Conservation (phyloP, 1,284 basidiomycete genomes). For the Cryptococcus maquisensis region DNA sequence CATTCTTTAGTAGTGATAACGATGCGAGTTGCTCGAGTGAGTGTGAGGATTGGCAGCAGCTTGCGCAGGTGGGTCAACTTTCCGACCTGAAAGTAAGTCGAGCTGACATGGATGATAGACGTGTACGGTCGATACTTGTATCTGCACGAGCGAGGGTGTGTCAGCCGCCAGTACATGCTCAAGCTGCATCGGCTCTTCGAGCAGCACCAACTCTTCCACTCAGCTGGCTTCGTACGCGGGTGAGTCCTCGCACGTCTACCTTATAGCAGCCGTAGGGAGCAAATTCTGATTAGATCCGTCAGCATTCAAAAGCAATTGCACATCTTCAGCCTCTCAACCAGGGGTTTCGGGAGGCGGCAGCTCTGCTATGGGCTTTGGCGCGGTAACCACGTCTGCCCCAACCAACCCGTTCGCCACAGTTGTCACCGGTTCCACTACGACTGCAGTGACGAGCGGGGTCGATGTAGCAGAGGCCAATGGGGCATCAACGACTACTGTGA, state of each 20-base stretch:
- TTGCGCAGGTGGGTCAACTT: constrained; percentile 14
- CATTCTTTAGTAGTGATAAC: constrained; percentile 1
- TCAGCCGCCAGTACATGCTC: constrained; percentile 15
- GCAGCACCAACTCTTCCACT: constrained; percentile 2
- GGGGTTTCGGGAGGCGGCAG: background rate
- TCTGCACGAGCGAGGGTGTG: constrained; percentile 19
- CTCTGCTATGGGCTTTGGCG: background rate
- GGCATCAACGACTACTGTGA: background rate
- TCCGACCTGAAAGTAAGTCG: background rate
- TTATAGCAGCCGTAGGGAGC: background rate
- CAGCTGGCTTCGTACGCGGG: constrained; percentile 11
- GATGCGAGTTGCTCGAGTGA: constrained; percentile 5
- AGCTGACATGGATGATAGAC: constrained; percentile 5
- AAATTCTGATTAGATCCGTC: background rate
- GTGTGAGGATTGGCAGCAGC: constrained; percentile 4
- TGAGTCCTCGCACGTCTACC: background rate
- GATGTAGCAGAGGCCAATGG: background rate
- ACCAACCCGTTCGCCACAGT: background rate
- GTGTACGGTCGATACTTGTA: constrained; percentile 21
- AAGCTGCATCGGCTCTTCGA: constrained; percentile 14
- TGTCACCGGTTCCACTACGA: background rate
- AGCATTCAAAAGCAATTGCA: constrained; percentile 14
- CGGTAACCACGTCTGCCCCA: background rate
- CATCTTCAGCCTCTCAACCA: background rate
- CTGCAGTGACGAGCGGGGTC: background rate